Conservation (phyloP, 352 stramenopile genomes). For the Pythium monospermum region DNA sequence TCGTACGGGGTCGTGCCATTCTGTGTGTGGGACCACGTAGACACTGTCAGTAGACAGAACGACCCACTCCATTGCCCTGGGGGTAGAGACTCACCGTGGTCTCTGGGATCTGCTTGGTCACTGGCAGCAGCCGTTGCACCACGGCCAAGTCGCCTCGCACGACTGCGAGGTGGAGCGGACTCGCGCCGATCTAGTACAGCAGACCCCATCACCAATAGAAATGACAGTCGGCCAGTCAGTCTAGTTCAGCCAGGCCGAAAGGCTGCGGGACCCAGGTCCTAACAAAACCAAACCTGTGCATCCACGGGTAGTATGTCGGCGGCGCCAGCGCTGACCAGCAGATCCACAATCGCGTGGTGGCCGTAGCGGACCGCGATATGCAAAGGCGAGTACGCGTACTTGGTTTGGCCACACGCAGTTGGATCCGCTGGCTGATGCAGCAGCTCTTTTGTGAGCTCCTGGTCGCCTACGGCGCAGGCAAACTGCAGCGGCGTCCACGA, state of each 20-base stretch:
- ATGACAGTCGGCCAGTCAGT: no score
- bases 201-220: no score
- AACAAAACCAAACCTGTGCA: constrained; percentile 4
- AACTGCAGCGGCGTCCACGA: constrained; percentile 75
- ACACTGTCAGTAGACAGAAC: not conserved
- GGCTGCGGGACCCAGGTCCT: no score
- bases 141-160: constrained; percentile 41
- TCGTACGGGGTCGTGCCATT: constrained; percentile 57
- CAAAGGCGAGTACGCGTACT: constrained; percentile 55
- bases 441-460: constrained; percentile 32
- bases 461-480: constrained; percentile 64
- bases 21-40: constrained; percentile 11
- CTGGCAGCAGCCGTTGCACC: constrained; percentile 40
- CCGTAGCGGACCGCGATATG: constrained; percentile 66
- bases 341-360: constrained; percentile 42
- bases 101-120: constrained; percentile 25
- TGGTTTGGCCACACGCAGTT: constrained; percentile 31
- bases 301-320: constrained; percentile 26
- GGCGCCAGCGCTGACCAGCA: constrained; percentile 29
- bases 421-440: constrained; percentile 17
- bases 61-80: not conserved
- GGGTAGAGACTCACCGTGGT: constrained; percentile 39
- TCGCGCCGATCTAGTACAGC: constrained; percentile 49
- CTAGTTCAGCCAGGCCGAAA: no score
- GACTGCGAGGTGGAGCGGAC: constrained; percentile 59